Conservation (phyloP, 768 basidiomycete species). For the Boletus rubropictus region DNA sequence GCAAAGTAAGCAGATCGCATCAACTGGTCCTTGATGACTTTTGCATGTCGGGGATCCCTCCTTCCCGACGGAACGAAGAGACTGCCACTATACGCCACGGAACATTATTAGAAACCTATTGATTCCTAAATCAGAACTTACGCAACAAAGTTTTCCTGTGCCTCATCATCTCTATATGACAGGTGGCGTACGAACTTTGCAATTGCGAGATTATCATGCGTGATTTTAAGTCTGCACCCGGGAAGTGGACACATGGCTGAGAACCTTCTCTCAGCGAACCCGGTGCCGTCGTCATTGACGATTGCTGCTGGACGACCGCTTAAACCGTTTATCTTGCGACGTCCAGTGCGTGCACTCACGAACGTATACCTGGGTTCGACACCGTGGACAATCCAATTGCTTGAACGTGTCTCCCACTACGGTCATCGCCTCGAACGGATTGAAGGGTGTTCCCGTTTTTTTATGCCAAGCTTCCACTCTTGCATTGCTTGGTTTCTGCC, state of each 20-base stretch:
- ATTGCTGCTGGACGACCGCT: constrained; percentile 32
- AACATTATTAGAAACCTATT: not conserved
- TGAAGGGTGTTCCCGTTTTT: constrained; percentile 26
- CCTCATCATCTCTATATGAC: constrained; percentile 17
- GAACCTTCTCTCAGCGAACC: constrained; percentile 45
- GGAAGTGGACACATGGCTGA: constrained; percentile 32
- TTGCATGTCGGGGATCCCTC: constrained; percentile 25
- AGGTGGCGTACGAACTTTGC: constrained; percentile 41
- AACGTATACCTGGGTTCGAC: constrained; percentile 23
- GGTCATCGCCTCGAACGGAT: constrained; percentile 34
- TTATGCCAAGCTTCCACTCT: constrained; percentile 20
- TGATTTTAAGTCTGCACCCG: constrained; percentile 38
- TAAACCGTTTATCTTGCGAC: not conserved
- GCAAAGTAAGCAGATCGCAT: constrained; percentile 20
- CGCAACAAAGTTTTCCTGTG: constrained; percentile 31
- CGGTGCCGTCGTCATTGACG: constrained; percentile 36
- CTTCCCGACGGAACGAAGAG: constrained; percentile 27
- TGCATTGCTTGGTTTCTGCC: constrained; percentile 11
- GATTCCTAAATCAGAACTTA: constrained; percentile 19
- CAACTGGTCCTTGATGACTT: constrained; percentile 25
- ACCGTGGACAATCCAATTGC: constrained; percentile 33
- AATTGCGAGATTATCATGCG: constrained; percentile 36
- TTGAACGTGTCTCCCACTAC: constrained; percentile 18
- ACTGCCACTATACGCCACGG: constrained; percentile 28
- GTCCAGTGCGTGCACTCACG: constrained; percentile 25